Evolutionary conservation across 768 basidiomycete genomes (phyloP), one percentile per base, ranked within the genome.

Genomic region (Naganishia antarctica): DNA sequence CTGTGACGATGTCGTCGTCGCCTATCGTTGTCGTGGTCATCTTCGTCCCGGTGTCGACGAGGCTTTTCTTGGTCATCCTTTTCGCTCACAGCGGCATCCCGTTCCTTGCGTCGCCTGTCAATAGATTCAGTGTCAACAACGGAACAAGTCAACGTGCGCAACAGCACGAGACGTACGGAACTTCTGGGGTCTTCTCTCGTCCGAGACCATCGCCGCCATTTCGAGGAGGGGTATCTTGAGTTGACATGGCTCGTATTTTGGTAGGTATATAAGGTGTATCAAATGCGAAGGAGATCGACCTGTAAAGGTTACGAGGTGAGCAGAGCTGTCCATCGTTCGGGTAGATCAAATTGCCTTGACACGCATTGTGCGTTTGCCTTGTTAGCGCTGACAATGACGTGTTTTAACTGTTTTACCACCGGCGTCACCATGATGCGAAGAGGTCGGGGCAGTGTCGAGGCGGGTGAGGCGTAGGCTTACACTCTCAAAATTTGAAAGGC

Each of bases 31-130:
- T 83, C 84, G 21, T 84, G 84, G 0, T 80, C 80, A 28, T 87
- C 84, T 59, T 89, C 87, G 62, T 84, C 84, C 4, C 70, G 60
- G n/a, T 69, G 67, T 26, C 49, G 51, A 51, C 80, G 70, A 82
- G 80, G 66, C 61, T 66, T 40, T 29, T 70, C 66, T 32, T 59
- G 60, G 34, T 74, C 66, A 34, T 66, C 51, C 1, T 51, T 67
- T 16, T 70, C 70, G 1, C 66, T 44, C 21, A 66, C 63, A 5
- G 57, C 50, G 18, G 64, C 79, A 58, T 78, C 79, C 60, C 82
- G 79, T 41, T 83, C 81, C 43, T 81, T 71, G 25, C 76, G 81
- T 62, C 83, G 79, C 63, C 83, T 81, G 21, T 80, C 79, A 43
- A 29, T 62, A 72, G 71, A 7, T 48, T 70, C 13, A 70, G 68